Percentiles rank a stretch among this genome's conserved stretches.
Conservation (phyloP, 139 green algal genomes). For the Tetratostichococcus sp. region DNA sequence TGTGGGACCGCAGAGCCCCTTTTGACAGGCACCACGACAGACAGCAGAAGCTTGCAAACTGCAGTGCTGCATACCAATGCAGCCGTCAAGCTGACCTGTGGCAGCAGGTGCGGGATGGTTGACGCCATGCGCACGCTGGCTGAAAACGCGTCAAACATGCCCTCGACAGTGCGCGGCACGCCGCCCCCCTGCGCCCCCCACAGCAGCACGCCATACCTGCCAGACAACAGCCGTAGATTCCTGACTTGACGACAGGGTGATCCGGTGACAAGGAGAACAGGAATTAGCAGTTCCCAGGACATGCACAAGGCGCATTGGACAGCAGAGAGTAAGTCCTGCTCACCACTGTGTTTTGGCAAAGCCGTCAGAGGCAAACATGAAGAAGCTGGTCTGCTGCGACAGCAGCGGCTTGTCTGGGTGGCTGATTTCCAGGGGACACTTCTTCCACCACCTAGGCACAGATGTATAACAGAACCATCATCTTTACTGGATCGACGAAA, state of each 20-base stretch:
- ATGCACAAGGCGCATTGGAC: too few species aligned
- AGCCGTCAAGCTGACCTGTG: too few species aligned
- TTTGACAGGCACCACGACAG: too few species aligned
- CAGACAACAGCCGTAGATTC: too few species aligned
- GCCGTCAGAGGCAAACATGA: constrained; percentile 35
- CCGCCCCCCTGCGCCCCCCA: background rate
- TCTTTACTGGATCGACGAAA: too few species aligned
- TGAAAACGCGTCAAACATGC: constrained; percentile 12
- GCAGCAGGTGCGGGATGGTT: background rate
- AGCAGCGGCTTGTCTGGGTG: constrained; percentile 39
- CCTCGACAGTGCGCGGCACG: constrained; percentile 7
- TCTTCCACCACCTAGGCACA: constrained; percentile 22
- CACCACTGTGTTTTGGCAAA: constrained; percentile 30
- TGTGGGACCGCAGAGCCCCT: too few species aligned
- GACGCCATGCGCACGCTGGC: background rate
- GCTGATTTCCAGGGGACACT: constrained; percentile 44
- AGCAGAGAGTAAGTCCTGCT: background rate
- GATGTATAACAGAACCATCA: background rate
- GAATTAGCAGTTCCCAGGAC: too few species aligned
- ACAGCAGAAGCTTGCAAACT: too few species aligned
- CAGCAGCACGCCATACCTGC: background rate
- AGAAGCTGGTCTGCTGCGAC: constrained; percentile 29
- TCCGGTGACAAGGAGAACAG: too few species aligned
- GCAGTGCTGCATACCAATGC: too few species aligned
- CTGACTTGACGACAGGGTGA: too few species aligned